Percentiles rank a stretch among this genome's conserved stretches.
Conservation (phyloP, 2,329 filamentous ascomycete genomes). For the Phyllosticta capitalensis region DNA sequence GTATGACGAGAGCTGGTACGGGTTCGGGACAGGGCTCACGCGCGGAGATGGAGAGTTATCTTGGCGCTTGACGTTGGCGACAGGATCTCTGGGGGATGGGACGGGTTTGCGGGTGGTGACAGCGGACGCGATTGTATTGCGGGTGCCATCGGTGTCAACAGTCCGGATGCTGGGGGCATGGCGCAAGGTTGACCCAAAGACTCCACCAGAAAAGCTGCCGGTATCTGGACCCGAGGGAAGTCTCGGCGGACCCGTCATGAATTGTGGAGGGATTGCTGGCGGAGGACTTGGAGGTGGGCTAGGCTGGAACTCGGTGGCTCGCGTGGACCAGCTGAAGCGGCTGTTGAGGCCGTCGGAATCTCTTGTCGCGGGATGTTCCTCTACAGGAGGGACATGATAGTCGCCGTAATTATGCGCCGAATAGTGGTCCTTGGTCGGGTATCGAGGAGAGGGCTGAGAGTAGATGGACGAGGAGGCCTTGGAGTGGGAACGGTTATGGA, state of each 20-base stretch:
- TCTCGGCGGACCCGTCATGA: not conserved
- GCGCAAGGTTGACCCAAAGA: constrained; percentile 12
- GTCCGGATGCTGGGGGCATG: constrained; percentile 18
- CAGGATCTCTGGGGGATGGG: constrained; percentile 15
- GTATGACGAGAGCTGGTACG: not conserved
- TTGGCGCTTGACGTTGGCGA: constrained; percentile 3
- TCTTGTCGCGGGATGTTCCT: constrained; percentile 2
- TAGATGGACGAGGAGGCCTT: constrained; percentile 48
- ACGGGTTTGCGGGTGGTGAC: constrained; percentile 20
- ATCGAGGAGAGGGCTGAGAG: constrained; percentile 44
- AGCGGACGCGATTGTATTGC: constrained; percentile 17
- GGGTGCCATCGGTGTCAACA: not conserved
- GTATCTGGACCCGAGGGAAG: constrained; percentile 11
- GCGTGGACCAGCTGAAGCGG: constrained; percentile 35
- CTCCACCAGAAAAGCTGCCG: not conserved
- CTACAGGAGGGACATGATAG: constrained; percentile 9
- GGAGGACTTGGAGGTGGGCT: constrained; percentile 35
- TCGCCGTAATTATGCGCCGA: not conserved
- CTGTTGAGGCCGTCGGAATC: constrained; percentile 18
- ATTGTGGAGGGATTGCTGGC: constrained; percentile 24
- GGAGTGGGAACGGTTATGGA: not conserved
- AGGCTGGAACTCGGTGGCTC: constrained; percentile 25
- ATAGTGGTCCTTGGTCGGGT: not conserved
- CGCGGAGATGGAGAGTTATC: not conserved
- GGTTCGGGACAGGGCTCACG: not conserved